Base-by-base conservation (phyloP, 1,284 basidiomycete genomes). In the Naganishia sp. region DNA sequence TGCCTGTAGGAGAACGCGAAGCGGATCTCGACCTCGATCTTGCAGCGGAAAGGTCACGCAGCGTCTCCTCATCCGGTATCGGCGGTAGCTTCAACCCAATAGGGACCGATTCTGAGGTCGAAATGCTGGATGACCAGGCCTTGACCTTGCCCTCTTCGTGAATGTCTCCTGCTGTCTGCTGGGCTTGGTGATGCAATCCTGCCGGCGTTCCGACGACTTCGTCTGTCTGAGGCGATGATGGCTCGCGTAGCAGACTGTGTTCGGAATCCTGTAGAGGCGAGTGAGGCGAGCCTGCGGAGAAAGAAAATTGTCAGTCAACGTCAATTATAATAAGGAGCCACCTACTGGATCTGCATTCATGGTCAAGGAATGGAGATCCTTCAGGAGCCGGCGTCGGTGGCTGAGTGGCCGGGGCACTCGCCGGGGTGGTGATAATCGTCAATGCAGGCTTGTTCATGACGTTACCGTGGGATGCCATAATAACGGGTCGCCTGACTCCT, bases 381-480 rank as follows among this genome's bases (percentile, higher is more conserved):
- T 25, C 33, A 21, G 15, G 33, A 11, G 42, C 59, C 4, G 59
- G 59, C 42, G 59, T 52, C 6, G 59, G 48, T 28, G 59, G 48
- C 16, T 52, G 31, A 15, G 59, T 61, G 2, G 59, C 21, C 36
- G 48, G 48, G 43, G 59, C 59, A 52, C 59, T 61, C 16, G 59
- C 59, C 48, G 59, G 59, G 2, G 59, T 61, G 11, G 59, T 61
- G 36, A 61, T 61, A 48, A 61, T 61, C 2, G 59, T 61, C 15
- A 61, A 48, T 23, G 46, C 43, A 3, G 59, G 59, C 50, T 61
- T 61, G 21, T 48, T 61, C 59, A 61, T 61, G 7, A 2, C 6
- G 36, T 10, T 13, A 39, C 36, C 36, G 36, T 10, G 9, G 36
- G 9, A 5, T 28, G 28, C 28, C 28, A 5, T 39, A 7, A 13